Base-by-base conservation (phyloP, 208 protist species). In the Angomonas desouzai region DNA sequence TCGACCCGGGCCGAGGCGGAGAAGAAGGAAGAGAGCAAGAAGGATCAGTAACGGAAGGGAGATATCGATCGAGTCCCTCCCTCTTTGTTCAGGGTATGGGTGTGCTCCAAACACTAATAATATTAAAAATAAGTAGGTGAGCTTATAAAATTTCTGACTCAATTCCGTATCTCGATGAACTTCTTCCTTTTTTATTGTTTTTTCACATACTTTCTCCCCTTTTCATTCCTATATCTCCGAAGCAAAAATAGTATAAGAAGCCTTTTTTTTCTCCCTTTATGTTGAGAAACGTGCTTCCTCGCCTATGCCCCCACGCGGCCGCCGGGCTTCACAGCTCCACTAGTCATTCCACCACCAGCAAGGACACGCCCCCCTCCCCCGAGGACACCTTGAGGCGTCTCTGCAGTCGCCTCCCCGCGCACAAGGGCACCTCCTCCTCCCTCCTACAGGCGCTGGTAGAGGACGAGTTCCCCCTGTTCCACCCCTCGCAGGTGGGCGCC, bases 401-500 rank as follows among this genome's bases (percentile, higher is more conserved):
- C 30, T 76, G 82, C 0, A 61, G 60, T 11, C 81, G 80, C 3
- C 40, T 92, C 3, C 79, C 79, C 1, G 10, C 60, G 9, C 6
- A 13, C 1, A 48, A 55, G 0, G 82, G 82, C 4, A 45, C 83
- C 18, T 77, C 62, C 56, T 60, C 67, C 13, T 68, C 82, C n/a
- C 81, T 87, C 48, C 65, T 92, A 48, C 80, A 82, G 58, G 77
- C 73, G 0, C 61, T 92, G 10, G 23, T 89, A 22, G 74, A 87
- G 36, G 80, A 87, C 36, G 75, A 82, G 45, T 74, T 79, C 55
- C 86, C 82, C 0, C 53, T 65, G 9, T 87, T 92, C 45, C 58
- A 64, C 1, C 83, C 82, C 3, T 49, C 66, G 6, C 34, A 60
- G 4, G 64, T 81, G 7, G 80, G 83, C 0, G 79, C 75, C 0